A percentile compares a stretch with the other conserved stretches of the same genome.
These are phyloP conservation scores for Pittosporum tobira DNA, from an alignment of 129 eudicot species.

Conservation along the genomic window DNA sequence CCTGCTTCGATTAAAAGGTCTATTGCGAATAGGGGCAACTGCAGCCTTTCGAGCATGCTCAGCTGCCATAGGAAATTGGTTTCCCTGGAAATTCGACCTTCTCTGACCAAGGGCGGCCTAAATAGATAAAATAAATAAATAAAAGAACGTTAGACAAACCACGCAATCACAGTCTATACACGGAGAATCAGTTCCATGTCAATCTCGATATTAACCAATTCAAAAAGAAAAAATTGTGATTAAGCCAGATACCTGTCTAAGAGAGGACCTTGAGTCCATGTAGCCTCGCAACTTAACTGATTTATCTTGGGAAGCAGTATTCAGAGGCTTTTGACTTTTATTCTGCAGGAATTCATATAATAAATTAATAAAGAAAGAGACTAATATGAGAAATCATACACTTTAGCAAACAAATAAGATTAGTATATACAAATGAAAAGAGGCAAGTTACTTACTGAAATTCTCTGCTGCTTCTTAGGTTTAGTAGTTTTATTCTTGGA, in stretches of 20 bases:
- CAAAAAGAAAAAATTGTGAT: background rate
- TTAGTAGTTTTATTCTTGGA: conserved; percentile 47
- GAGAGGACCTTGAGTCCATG: conserved; percentile 72
- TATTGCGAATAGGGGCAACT: conserved; percentile 53
- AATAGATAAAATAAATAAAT: background rate
- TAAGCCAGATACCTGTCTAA: conserved; percentile 58
- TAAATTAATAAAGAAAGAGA: background rate
- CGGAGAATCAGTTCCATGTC: background rate
- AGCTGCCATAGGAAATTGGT: conserved; percentile 65
- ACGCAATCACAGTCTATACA: background rate
- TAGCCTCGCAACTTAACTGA: conserved; percentile 41
- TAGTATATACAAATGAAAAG: background rate
- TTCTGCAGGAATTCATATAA: conserved; percentile 38
- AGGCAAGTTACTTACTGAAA: conserved; percentile 43
- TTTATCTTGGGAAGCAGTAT: conserved; percentile 48
- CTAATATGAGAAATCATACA: background rate
- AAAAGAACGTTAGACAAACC: background rate
- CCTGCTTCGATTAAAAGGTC: conserved; percentile 39
- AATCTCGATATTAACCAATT: background rate
- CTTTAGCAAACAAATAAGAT: background rate
- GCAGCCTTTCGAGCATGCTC: conserved; percentile 87
- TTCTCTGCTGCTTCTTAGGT: conserved; percentile 55
- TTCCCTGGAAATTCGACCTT: conserved; percentile 67
- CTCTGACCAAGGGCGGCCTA: conserved; percentile 82
- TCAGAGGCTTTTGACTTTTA: conserved; percentile 33